These are phyloP conservation scores for Ceratorhiza oryzae-sativae DNA, from an alignment of 1,284 basidiomycete genomes.

Conservation along the genomic window DNA sequence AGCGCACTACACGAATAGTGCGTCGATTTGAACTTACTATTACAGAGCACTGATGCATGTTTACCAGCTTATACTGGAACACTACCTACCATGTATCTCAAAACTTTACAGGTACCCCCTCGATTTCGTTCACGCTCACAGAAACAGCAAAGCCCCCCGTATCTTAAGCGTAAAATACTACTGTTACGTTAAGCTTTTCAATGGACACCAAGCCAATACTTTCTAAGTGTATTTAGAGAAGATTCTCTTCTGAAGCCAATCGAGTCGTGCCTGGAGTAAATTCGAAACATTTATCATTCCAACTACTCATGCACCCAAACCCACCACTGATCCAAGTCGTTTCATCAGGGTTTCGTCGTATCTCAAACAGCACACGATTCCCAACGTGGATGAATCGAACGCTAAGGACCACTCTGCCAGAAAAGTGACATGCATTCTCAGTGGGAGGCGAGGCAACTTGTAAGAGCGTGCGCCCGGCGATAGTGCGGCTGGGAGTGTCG, in stretches of 20 bases:
- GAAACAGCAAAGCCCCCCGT: slow-evolving; percentile 5
- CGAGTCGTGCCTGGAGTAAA: not conserved
- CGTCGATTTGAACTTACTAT: not conserved
- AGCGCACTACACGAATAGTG: slow-evolving; percentile 23
- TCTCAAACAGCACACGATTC: not conserved
- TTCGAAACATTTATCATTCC: not conserved
- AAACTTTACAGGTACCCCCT: slow-evolving; percentile 19
- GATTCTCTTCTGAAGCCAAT: not conserved
- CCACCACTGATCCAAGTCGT: not conserved
- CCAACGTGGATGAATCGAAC: slow-evolving; percentile 9
- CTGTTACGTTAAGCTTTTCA: no score
- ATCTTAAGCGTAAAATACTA: no score
- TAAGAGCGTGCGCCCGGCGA: not conserved
- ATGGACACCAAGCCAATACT: no score
- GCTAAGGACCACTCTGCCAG: not conserved
- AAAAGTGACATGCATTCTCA: not conserved
- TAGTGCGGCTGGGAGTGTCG: not conserved
- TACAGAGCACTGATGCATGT: not conserved
- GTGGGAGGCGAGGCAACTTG: no score
- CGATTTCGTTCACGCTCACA: slow-evolving; percentile 17
- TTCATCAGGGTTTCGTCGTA: not conserved
- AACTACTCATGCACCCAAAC: not conserved
- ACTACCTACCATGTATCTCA: slow-evolving; percentile 23
- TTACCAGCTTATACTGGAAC: slow-evolving; percentile 28
- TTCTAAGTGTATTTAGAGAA: no score